phyloP scores from a whole-genome alignment of 176 grass and related monocot genomes.

The Thalia dealbata region DNA sequence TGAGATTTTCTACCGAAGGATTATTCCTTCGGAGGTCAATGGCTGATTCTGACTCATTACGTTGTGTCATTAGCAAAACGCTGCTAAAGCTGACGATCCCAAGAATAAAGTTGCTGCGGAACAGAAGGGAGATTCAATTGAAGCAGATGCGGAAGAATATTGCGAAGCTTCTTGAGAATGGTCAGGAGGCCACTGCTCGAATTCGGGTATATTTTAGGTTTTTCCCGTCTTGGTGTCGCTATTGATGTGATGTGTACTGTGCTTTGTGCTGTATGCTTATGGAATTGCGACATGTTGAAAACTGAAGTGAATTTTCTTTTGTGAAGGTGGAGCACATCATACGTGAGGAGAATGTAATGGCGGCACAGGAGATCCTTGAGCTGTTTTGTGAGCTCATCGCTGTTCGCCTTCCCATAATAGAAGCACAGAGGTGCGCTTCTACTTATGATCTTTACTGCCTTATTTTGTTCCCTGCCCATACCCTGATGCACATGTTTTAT shows the following conservation, averaged over 20 bases:
- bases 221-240: background rate
- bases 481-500: background rate
- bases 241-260: background rate
- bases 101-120: constrained; percentile 93
- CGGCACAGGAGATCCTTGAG: constrained; percentile 96
- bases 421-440: constrained; percentile 42
- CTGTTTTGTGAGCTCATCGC: constrained; percentile 86
- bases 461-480: background rate
- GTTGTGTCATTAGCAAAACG: constrained; percentile 56
- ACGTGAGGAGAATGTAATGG: constrained; percentile 97
- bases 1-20: background rate
- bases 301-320: background rate
- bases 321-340: constrained; percentile 96
- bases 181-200: constrained; percentile 89
- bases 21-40: background rate
- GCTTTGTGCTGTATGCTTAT: constrained; percentile 2
- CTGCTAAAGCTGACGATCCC: constrained; percentile 93
- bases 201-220: constrained; percentile 44
- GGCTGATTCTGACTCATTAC: background rate
- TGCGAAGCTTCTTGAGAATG: constrained; percentile 89
- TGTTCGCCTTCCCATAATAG: constrained; percentile 79
- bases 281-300: background rate
- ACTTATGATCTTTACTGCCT: background rate
- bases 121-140: constrained; percentile 82
- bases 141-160: constrained; percentile 96